Base-by-base conservation (phyloP, 1,284 basidiomycete species). In the Microbotryum violaceum region DNA sequence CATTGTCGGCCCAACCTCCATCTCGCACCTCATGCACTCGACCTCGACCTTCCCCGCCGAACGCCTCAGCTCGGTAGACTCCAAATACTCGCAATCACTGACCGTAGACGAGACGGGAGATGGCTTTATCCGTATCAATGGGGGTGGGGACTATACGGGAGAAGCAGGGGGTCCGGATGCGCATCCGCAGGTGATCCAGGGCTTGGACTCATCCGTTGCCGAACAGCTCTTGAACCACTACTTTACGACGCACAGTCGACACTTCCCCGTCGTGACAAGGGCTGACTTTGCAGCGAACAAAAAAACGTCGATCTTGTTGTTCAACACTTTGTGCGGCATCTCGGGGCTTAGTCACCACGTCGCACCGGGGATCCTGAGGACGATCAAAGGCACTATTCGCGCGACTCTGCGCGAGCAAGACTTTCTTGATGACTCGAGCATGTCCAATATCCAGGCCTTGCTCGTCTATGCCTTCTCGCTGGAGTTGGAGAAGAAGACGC, bases 241-340 rank as follows among this genome's bases (percentile, higher is more conserved):
- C 78, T 97, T 97, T 75, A 81, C 82, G 23, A 85, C 91, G 49
- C 81, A 94, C 55, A 83, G 87, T 1, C 88, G 87, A n/a, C 79
- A 90, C 53, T 82, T 94, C 63, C 93, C 93, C 23, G 81, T 97
- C 68, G 82, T 97, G 62, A 89, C 89, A 20, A 83, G 87, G 72
- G 81, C 83, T 52, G 93, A 97, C 73, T 96, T 97, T 72, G 78
- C 94, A 60, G 72, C 77, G n/a, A 74, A 72, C 16, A 61, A 82
- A 31, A 85, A 84, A 12, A 88, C 89, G 1, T 81, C 88, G 18
- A 86, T 89, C 2, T 80, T 92, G 47, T 77, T 97, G 63, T 82
- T 97, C 27, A 96, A 97, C 75, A 85, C 89, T 46, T 91, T 97
- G 74, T 96, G 91, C 75, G 85, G 91, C 45, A 84, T 94, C 25